Conservation (phyloP, 2,329 filamentous ascomycete species). For the Knoxdaviesia capensis region DNA sequence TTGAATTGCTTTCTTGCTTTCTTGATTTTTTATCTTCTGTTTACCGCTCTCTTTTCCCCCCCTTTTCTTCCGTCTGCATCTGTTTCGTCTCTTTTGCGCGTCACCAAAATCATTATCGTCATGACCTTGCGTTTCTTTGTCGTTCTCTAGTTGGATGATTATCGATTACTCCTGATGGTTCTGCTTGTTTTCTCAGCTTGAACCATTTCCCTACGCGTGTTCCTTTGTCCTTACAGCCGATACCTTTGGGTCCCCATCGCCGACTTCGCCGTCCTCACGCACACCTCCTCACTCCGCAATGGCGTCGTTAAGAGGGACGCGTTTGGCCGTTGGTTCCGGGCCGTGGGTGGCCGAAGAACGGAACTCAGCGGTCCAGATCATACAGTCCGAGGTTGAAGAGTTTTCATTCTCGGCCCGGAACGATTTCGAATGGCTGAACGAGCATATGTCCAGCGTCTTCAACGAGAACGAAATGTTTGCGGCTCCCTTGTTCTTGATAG, state of each 20-base stretch:
- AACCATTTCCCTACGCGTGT: no score
- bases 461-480: constrained; percentile 63
- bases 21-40: no score
- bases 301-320: constrained; percentile 29
- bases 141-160: no score
- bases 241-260: no score
- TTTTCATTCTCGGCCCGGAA: constrained; percentile 83
- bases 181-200: not conserved
- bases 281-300: constrained; percentile 6
- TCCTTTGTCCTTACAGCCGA: no score
- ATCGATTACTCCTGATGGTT: not conserved
- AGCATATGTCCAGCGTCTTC: constrained; percentile 94
- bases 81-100: no score
- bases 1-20: no score
- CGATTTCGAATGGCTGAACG: constrained; percentile 94
- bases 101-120: no score
- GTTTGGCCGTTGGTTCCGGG: constrained; percentile 55
- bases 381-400: constrained; percentile 72
- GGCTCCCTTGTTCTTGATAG: not conserved
- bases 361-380: constrained; percentile 53
- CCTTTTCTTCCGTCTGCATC: no score
- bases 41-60: no score
- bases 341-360: constrained; percentile 78
- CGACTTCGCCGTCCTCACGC: not conserved
- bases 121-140: no score